Conservation (phyloP, 2,329 filamentous ascomycete genomes). For the Penicillium sp. region DNA sequence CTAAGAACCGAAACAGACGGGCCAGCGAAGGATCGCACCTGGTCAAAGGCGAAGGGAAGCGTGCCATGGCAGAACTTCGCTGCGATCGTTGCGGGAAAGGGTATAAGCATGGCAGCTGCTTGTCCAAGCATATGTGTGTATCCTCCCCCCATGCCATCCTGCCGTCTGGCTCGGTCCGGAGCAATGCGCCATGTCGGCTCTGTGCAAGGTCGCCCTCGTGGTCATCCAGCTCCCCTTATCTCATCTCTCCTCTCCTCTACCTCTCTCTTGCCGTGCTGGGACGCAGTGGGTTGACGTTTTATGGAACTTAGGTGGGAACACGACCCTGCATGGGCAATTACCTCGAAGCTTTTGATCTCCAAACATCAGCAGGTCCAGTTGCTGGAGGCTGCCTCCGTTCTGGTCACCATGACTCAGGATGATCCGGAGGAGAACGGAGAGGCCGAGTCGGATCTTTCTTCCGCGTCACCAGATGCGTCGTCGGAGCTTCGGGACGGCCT, state of each 20-base stretch:
- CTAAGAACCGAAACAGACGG: conserved; percentile 50
- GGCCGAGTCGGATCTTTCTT: conserved; percentile 70
- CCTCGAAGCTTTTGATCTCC: conserved; percentile 93
- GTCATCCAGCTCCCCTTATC: conserved; percentile 25
- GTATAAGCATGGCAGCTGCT: conserved; percentile 99
- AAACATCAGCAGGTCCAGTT: conserved; percentile 99
- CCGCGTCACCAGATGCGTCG: conserved; percentile 70
- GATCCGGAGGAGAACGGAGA: conserved; percentile 56
- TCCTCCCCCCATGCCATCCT: conserved; percentile 48
- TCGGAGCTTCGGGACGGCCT: conserved; percentile 63
- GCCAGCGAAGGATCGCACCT: conserved; percentile 79
- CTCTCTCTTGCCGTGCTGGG: no score
- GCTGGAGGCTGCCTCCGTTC: conserved; percentile 89
- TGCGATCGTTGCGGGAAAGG: conserved; percentile 98
- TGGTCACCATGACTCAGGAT: conserved; percentile 76
- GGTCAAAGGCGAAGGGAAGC: conserved; percentile 73
- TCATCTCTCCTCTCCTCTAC: conserved; percentile 25
- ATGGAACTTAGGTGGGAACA: conserved; percentile 79
- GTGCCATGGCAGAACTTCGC: conserved; percentile 74
- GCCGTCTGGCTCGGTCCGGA: conserved; percentile 35
- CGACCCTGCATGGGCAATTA: conserved; percentile 93
- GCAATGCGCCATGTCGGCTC: conserved; percentile 34
- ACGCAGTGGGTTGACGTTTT: conserved; percentile 42
- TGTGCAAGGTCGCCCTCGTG: conserved; percentile 34
- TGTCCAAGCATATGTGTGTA: conserved; percentile 99